phyloP scores from a whole-genome alignment of 2,329 filamentous ascomycete genomes.

The Diplodia seriata region DNA sequence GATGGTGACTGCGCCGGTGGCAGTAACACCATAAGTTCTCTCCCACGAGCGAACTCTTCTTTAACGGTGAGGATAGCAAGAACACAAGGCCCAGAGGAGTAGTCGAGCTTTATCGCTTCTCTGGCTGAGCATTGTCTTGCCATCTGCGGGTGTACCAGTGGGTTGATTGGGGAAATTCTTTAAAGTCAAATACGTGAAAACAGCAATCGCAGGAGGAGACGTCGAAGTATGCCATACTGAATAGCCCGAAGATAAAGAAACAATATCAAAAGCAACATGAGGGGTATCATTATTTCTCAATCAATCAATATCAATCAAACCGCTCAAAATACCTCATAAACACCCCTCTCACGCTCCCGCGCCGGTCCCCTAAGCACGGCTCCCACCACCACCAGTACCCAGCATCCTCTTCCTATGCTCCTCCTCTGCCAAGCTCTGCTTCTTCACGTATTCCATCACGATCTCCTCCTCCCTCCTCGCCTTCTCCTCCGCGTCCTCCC shows the following conservation, averaged over 20 bases:
- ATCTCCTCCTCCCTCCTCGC: constrained; percentile 71
- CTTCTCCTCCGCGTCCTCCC: constrained; percentile 41
- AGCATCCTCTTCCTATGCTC: constrained; percentile 52
- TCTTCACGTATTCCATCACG: constrained; percentile 74
- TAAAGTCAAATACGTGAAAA: background rate
- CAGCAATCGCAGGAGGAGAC: background rate
- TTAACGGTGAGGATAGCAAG: too few relatives aligned
- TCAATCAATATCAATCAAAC: constrained; percentile 8
- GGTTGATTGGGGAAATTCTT: background rate
- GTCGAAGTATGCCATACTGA: background rate
- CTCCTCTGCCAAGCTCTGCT: constrained; percentile 75
- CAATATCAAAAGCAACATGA: background rate
- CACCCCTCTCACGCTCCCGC: background rate
- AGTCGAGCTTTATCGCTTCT: background rate
- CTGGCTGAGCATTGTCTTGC: background rate
- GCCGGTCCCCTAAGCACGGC: background rate
- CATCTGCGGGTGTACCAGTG: background rate
- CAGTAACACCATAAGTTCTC: too few relatives aligned
- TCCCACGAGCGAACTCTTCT: too few relatives aligned
- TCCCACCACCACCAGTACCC: constrained; percentile 38
- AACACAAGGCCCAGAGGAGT: too few relatives aligned
- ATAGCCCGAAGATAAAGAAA: background rate
- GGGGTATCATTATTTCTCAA: constrained; percentile 22
- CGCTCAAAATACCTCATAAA: constrained; percentile 4
- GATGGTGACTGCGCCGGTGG: too few relatives aligned